Percentiles rank a stretch among this genome's conserved stretches.
Evolutionary conservation across 106 monocot species (phyloP).

Genomic region (Vanilla planifolia): DNA sequence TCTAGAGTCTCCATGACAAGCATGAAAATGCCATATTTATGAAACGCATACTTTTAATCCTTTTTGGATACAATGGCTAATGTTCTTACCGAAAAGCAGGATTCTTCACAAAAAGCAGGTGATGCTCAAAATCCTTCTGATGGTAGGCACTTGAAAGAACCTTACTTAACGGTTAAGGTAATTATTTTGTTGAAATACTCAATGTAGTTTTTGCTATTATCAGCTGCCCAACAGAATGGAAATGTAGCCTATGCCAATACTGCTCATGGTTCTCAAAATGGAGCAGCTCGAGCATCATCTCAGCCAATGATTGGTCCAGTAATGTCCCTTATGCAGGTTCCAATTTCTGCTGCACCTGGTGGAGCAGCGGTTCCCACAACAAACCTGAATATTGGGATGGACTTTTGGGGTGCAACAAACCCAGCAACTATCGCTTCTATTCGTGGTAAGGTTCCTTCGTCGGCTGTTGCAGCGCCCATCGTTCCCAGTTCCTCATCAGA

Average conservation of each 20-base stretch:
- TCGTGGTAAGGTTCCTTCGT: constrained; percentile 44
- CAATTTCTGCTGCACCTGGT: constrained; percentile 30
- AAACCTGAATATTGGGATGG: constrained; percentile 82
- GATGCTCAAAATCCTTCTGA: too few species aligned
- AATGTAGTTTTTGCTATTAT: background rate
- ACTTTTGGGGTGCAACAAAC: constrained; percentile 58
- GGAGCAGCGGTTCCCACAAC: constrained; percentile 44
- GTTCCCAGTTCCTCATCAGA: constrained; percentile 54
- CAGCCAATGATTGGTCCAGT: constrained; percentile 21
- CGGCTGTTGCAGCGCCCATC: constrained; percentile 28
- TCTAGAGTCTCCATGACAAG: too few species aligned
- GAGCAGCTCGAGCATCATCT: constrained; percentile 19
- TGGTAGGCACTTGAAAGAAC: too few species aligned
- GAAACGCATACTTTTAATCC: too few species aligned
- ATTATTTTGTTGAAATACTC: too few species aligned
- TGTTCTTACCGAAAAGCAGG: too few species aligned
- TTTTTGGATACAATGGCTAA: too few species aligned
- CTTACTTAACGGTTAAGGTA: too few species aligned
- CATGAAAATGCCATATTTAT: too few species aligned
- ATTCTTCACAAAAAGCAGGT: too few species aligned
- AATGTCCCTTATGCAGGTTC: constrained; percentile 35
- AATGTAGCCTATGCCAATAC: constrained; percentile 23
- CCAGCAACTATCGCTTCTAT: constrained; percentile 25
- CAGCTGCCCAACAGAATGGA: background rate
- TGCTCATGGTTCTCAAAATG: constrained; percentile 40